Evolutionary conservation across 2,329 filamentous ascomycete genomes (phyloP), one percentile per base, ranked within the genome.

Genomic region (Fusarium gaditjirri): DNA sequence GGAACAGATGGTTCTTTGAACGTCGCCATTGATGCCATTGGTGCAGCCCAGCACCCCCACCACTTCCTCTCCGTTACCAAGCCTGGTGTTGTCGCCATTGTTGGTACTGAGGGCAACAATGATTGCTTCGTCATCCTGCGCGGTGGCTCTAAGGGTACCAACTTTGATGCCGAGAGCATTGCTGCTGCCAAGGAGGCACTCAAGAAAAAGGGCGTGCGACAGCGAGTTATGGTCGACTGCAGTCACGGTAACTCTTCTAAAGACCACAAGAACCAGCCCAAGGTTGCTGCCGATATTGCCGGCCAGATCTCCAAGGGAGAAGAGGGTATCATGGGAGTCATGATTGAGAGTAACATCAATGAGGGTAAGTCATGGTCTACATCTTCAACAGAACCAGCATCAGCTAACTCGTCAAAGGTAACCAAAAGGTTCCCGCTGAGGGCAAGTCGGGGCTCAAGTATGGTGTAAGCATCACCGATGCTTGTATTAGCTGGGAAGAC

Each of bases 61-160:
- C 94, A 98, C 86, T 98, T 99, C 88, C 88, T 99, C 76, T 97
- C 94, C 10, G 95, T 98, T 74, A 98, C 96, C 27, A 98, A 98
- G 86, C 95, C 95, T 29, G 96, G 96, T 74, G 91, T 98, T 33
- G 95, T 95, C 44, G 94, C 96, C 68, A 98, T 98, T 78, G 95
- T 97, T 36, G 94, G 95, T 73, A 99, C 96, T 1, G 91, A 92
- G 33, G 96, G 96, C 68, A 99, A 99, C 83, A 93, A 97, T 38
- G 95, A 99, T 84, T 97, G 95, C 86, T 99, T 97, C 83, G 94
- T 97, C 61, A 97, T 99, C 78, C 89, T 98, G 65, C 91, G 96
- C 70, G 96, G 96, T 63, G 96, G 96, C 60, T 97, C 92, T 77
- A 93, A 92, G 83, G 96, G 96, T 70, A 96, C 95, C 71, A 99